phyloP scores from a whole-genome alignment of 2,329 filamentous ascomycete species.

The Thielaviopsis euricoi region DNA sequence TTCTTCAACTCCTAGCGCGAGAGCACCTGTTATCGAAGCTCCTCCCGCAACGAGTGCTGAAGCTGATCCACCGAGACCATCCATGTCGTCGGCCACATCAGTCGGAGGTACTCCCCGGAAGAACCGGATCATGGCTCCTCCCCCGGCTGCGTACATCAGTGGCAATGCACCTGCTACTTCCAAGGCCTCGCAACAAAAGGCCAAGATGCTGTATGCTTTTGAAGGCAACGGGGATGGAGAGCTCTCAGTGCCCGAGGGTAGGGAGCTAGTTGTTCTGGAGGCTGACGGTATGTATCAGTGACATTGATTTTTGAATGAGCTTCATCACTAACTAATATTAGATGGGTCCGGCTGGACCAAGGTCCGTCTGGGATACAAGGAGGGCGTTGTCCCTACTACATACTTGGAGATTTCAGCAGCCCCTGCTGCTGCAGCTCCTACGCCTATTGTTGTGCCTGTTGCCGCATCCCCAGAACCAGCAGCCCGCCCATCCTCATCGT shows the following conservation, averaged over 20 bases:
- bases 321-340: constrained; percentile 24
- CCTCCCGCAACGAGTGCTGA: constrained; percentile 13
- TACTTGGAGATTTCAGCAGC: constrained; percentile 56
- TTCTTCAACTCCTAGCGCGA: constrained; percentile 9
- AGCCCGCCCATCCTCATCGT: constrained; percentile 59
- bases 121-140: constrained; percentile 71
- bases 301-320: constrained; percentile 3
- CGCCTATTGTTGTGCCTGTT: constrained; percentile 20
- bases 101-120: constrained; percentile 26
- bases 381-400: constrained; percentile 73
- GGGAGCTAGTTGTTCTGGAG: constrained; percentile 63
- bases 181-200: constrained; percentile 36
- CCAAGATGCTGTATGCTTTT: constrained; percentile 82
- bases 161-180: constrained; percentile 31
- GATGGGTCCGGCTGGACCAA: constrained; percentile 88
- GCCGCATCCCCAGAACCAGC: constrained; percentile 29
- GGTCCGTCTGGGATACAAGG: constrained; percentile 55
- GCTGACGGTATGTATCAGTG: constrained; percentile 58
- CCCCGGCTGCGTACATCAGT: constrained; percentile 65
- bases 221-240: constrained; percentile 70
- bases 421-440: constrained; percentile 14
- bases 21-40: constrained; percentile 33
- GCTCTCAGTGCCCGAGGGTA: constrained; percentile 61
- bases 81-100: constrained; percentile 7
- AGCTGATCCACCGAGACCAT: constrained; percentile 14